These are phyloP conservation scores for Metschnikowia rubicola DNA, from an alignment of 805 yeast species.

Conservation along the genomic window DNA sequence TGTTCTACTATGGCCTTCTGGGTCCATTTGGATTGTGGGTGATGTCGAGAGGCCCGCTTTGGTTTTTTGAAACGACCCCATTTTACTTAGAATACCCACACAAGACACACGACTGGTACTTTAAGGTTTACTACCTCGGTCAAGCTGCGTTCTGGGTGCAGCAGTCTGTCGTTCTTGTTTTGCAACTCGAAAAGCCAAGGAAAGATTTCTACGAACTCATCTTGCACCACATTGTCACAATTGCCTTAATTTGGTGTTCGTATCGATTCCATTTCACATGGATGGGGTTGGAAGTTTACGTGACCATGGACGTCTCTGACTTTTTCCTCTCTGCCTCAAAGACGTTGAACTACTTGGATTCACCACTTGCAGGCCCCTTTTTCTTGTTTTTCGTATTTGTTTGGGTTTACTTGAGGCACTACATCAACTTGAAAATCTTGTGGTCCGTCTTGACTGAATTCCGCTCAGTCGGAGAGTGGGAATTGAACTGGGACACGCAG, in stretches of 20 bases:
- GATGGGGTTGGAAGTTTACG: conserved; percentile 87
- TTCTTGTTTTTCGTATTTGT: conserved; percentile 62
- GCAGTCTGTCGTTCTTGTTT: conserved; percentile 76
- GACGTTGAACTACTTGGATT: conserved; percentile 80
- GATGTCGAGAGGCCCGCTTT: conserved; percentile 75
- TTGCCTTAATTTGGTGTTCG: conserved; percentile 79
- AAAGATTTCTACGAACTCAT: conserved; percentile 90
- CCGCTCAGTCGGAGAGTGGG: conserved; percentile 76
- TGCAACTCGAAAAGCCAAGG: conserved; percentile 92
- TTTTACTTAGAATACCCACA: conserved; percentile 86
- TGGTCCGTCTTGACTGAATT: conserved; percentile 87
- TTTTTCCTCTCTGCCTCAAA: conserved; percentile 82
- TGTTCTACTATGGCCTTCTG: conserved; percentile 72
- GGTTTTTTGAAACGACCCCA: conserved; percentile 84
- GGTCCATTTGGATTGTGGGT: conserved; percentile 89
- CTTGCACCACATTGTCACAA: conserved; percentile 89
- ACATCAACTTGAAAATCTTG: conserved; percentile 71
- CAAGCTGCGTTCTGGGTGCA: conserved; percentile 99
- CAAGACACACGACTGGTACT: conserved; percentile 58
- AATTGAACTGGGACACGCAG: conserved; percentile 79
- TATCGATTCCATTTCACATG: conserved; percentile 94
- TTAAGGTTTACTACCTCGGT: conserved; percentile 79
- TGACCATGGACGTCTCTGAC: conserved; percentile 96
- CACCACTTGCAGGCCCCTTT: conserved; percentile 57
- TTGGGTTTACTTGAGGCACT: conserved; percentile 92